Base-by-base conservation (phyloP, 768 basidiomycete species). In the Tricholoma bakamatsutake region DNA sequence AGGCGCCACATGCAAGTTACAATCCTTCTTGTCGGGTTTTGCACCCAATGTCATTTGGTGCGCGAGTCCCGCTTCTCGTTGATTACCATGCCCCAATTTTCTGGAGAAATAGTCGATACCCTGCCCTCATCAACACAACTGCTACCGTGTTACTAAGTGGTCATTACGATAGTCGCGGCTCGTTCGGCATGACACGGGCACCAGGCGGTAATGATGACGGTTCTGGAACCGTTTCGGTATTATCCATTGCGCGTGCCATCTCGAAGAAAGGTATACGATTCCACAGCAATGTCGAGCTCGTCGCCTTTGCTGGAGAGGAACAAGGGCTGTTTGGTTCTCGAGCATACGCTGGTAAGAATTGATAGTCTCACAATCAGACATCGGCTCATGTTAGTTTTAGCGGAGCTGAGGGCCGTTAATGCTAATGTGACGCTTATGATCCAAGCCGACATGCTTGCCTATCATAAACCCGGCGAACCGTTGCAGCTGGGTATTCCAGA, bases 361-460 rank as follows among this genome's bases (percentile, higher is more conserved):
- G 17, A 27, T 11, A n/a, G 27, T 40, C 2, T 12, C 27, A 13
- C 13, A 54, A 18, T 17, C 27, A 30, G 56, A 46, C 27, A 13
- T 33, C 35, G 7, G 52, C 35, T 30, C 52, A 46, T 46, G n/a
- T 33, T 27, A 17, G 28, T 35, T 13, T 45, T 1, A 91, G 89
- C 73, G 18, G 75, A 85, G 63, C 65, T 94, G 64, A 77, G 82
- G 54, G 71, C 69, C 28, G 68, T 69, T 17, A 74, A 80, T 55
- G 84, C 83, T 24, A 86, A 91, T 60, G 71, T 96, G 46, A 82
- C 87, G 1, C 65, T 96, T 33, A 90, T 95, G 81, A 76, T 95
- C 49, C 94, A 96, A 68, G 90, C 90, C 0, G 94, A 97, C 63
- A 96, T 96, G 94, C 78, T 90, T 40, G 94, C 83, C 0, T 96